Conservation (phyloP, 2,329 filamentous ascomycete genomes). For the Phoma herbarum region DNA sequence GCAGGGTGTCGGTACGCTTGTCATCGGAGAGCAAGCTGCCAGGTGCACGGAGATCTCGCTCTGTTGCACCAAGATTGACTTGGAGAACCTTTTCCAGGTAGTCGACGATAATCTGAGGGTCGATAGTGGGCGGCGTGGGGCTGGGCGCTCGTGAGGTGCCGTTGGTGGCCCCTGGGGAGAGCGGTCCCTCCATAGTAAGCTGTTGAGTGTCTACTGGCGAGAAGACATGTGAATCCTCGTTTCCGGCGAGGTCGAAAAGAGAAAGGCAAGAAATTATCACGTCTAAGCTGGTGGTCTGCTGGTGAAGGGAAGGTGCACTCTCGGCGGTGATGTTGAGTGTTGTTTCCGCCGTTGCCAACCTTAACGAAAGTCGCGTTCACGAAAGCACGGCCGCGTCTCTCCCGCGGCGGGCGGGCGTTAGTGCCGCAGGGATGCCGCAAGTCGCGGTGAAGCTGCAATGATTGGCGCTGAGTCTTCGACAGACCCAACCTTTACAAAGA, state of each 20-base stretch:
- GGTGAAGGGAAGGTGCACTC: slow-evolving; percentile 13
- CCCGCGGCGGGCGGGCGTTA: slow-evolving; percentile 19
- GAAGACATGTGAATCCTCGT: slow-evolving; percentile 47
- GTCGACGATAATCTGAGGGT: slow-evolving; percentile 58
- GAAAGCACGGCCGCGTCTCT: slow-evolving; percentile 28
- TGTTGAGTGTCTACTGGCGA: slow-evolving; percentile 36
- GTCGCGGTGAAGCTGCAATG: slow-evolving; percentile 15
- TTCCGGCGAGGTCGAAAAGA: slow-evolving; percentile 23
- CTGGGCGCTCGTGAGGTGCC: slow-evolving; percentile 49
- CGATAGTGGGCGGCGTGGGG: slow-evolving; percentile 53
- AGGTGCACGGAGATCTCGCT: slow-evolving; percentile 78
- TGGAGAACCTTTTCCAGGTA: slow-evolving; percentile 59
- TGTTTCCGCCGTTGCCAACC: slow-evolving; percentile 26
- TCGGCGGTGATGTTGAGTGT: slow-evolving; percentile 33
- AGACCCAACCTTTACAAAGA: slow-evolving; percentile 12
- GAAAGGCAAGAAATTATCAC: not conserved
- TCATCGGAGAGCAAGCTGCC: slow-evolving; percentile 83
- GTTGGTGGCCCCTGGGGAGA: slow-evolving; percentile 52
- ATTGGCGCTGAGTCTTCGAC: slow-evolving; percentile 25
- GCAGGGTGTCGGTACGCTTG: slow-evolving; percentile 79
- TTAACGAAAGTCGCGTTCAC: slow-evolving; percentile 27
- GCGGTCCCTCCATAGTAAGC: slow-evolving; percentile 53
- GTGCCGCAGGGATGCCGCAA: slow-evolving; percentile 35
- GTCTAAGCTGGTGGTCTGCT: not conserved
- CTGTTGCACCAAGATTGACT: slow-evolving; percentile 61